A percentile compares a stretch with the other conserved stretches of the same genome.
These are phyloP conservation scores for Ogataea ganodermae DNA, from an alignment of 805 yeast species.

Conservation along the genomic window DNA sequence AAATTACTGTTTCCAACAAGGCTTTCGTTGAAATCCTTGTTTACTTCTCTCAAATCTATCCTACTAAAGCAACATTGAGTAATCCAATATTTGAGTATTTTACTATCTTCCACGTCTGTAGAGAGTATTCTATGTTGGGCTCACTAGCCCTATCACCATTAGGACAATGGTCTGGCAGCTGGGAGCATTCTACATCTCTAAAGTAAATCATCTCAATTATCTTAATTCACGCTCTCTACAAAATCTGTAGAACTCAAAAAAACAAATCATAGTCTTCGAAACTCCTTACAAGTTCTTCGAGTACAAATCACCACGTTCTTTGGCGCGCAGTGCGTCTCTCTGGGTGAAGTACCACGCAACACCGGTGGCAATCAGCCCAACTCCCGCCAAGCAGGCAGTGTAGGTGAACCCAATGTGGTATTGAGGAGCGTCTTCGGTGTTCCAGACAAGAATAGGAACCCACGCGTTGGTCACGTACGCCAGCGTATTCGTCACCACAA, in stretches of 20 bases:
- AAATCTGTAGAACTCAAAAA: background rate
- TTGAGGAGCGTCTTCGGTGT: constrained; percentile 38
- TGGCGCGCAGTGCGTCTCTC: constrained; percentile 23
- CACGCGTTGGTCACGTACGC: constrained; percentile 45
- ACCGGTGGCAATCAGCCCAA: constrained; percentile 36
- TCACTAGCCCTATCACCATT: too few species aligned
- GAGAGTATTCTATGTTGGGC: too few species aligned
- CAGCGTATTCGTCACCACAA: constrained; percentile 42
- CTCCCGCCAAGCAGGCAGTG: constrained; percentile 35
- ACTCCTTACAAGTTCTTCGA: background rate
- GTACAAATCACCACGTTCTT: background rate
- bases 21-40: background rate
- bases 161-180: too few species aligned
- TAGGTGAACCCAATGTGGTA: constrained; percentile 43
- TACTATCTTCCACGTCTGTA: too few species aligned
- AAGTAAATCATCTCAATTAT: too few species aligned
- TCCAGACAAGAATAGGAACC: constrained; percentile 44
- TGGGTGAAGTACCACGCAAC: constrained; percentile 25
- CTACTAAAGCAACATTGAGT: too few species aligned
- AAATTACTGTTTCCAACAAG: background rate
- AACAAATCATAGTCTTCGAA: background rate
- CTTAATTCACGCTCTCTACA: too few species aligned
- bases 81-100: too few species aligned
- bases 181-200: too few species aligned
- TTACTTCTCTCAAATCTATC: too few species aligned